Percentiles rank a stretch among this genome's conserved stretches.
Evolutionary conservation across 2,329 filamentous ascomycete species (phyloP).

Genomic region (Macrophomina pseudophaseolina): DNA sequence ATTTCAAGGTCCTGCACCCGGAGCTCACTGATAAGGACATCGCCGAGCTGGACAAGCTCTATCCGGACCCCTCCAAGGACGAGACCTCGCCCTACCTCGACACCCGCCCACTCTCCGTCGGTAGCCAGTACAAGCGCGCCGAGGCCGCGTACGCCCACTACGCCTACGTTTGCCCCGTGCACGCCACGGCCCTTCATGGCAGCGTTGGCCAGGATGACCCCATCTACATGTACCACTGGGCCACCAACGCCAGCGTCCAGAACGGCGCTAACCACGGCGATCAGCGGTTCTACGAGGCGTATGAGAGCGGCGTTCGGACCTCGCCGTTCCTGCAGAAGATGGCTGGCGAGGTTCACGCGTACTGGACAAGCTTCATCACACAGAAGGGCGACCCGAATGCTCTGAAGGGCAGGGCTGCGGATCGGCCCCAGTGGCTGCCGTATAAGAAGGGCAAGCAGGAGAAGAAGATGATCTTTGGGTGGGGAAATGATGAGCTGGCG

Average conservation of each 20-base stretch:
- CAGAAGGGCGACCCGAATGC: conserved; percentile 39
- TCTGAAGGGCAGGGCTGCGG: conserved; percentile 31
- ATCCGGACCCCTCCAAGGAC: conserved; percentile 62
- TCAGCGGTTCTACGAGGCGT: conserved; percentile 42
- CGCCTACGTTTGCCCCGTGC: conserved; percentile 67
- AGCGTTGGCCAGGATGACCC: conserved; percentile 34
- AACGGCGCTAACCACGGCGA: conserved; percentile 43
- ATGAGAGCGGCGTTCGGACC: conserved; percentile 34
- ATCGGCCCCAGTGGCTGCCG: conserved; percentile 34
- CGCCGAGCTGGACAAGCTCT: conserved; percentile 61
- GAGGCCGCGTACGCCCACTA: conserved; percentile 68
- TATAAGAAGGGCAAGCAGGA: conserved; percentile 30
- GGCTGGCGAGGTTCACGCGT: conserved; percentile 39
- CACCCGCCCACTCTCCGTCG: conserved; percentile 47
- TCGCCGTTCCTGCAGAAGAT: conserved; percentile 38
- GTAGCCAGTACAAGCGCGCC: conserved; percentile 62
- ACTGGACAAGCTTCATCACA: conserved; percentile 40
- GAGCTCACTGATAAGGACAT: conserved; percentile 60
- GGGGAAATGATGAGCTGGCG: conserved; percentile 62
- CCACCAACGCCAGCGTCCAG: conserved; percentile 50
- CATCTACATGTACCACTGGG: conserved; percentile 67
- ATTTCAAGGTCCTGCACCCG: conserved; percentile 68
- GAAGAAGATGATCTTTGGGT: conserved; percentile 60
- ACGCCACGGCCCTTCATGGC: conserved; percentile 61
- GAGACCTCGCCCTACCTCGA: conserved; percentile 49